A percentile compares a stretch with the other conserved stretches of the same genome.
These are phyloP conservation scores for Xylaria sp. DNA, from an alignment of 2,329 filamentous ascomycete genomes.

Conservation along the genomic window DNA sequence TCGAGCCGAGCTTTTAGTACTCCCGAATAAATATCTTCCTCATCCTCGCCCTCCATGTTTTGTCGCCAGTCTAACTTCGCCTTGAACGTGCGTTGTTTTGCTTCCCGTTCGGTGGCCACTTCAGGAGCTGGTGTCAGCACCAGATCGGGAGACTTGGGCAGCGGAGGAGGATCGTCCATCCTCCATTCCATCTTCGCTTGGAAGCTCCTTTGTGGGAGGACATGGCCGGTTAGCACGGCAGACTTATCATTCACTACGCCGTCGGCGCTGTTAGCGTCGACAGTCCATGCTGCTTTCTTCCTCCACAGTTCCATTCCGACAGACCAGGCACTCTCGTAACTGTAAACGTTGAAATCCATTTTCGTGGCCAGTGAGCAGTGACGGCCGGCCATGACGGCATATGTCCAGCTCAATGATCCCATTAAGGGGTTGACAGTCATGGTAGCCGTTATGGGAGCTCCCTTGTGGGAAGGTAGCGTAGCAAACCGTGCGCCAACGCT, in stretches of 20 bases:
- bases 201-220: slow-evolving; percentile 39
- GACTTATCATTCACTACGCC: slow-evolving; percentile 26
- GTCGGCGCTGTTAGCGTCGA: slow-evolving; percentile 36
- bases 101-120: neutral
- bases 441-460: slow-evolving; percentile 89
- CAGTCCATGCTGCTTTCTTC: slow-evolving; percentile 44
- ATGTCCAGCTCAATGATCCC: slow-evolving; percentile 86
- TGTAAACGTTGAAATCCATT: slow-evolving; percentile 97
- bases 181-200: slow-evolving; percentile 50
- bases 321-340: slow-evolving; percentile 91
- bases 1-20: slow-evolving; percentile 88
- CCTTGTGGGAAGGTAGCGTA: slow-evolving; percentile 72
- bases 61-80: slow-evolving; percentile 48
- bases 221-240: slow-evolving; percentile 13
- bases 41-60: slow-evolving; percentile 24
- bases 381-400: slow-evolving; percentile 80
- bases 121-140: neutral
- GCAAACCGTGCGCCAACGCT: slow-evolving; percentile 86
- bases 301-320: slow-evolving; percentile 93
- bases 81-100: slow-evolving; percentile 41
- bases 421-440: slow-evolving; percentile 90
- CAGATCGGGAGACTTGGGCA: slow-evolving; percentile 7
- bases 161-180: slow-evolving; percentile 17
- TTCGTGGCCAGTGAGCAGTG: slow-evolving; percentile 81
- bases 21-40: slow-evolving; percentile 68